Percentiles rank a stretch among this genome's conserved stretches.
Conservation (phyloP, 495 filamentous ascomycete species). For the Aspergillus cavernicola region DNA sequence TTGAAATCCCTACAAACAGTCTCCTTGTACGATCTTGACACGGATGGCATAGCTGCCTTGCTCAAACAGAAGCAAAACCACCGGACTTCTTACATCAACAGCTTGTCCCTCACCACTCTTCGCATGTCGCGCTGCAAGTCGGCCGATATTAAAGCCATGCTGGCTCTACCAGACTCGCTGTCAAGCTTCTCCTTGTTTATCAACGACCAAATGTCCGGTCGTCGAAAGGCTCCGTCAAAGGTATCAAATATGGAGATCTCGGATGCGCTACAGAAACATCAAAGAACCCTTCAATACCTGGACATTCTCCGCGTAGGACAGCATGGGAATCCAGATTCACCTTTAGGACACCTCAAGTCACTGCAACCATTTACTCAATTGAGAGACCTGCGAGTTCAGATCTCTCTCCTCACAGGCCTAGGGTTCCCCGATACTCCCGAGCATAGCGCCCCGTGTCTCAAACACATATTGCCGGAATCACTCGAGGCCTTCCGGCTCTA, state of each 20-base stretch:
- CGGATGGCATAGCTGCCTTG: neutral
- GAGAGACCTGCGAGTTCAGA: neutral
- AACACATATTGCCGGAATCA: neutral
- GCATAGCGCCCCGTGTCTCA: neutral
- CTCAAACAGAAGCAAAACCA: neutral
- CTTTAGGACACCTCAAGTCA: neutral
- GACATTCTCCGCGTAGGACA: neutral
- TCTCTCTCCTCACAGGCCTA: neutral
- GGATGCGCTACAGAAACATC: neutral
- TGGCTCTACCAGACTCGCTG: no score
- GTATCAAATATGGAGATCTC: neutral
- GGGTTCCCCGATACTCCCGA: neutral
- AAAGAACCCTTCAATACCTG: neutral
- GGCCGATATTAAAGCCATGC: slow-evolving; percentile 1
- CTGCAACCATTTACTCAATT: neutral
- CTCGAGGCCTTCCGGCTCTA: neutral
- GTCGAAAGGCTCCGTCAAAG: neutral
- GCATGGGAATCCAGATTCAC: neutral
- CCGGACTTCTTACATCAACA: neutral
- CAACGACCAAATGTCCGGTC: neutral
- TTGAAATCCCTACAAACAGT: neutral
- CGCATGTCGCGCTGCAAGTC: neutral
- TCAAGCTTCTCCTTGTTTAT: neutral
- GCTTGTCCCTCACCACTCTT: neutral
- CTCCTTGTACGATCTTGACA: neutral